Percentiles rank a stretch among this genome's conserved stretches.
Conservation (phyloP, 257 asterid species). For the Oldenlandia corymbosa region DNA sequence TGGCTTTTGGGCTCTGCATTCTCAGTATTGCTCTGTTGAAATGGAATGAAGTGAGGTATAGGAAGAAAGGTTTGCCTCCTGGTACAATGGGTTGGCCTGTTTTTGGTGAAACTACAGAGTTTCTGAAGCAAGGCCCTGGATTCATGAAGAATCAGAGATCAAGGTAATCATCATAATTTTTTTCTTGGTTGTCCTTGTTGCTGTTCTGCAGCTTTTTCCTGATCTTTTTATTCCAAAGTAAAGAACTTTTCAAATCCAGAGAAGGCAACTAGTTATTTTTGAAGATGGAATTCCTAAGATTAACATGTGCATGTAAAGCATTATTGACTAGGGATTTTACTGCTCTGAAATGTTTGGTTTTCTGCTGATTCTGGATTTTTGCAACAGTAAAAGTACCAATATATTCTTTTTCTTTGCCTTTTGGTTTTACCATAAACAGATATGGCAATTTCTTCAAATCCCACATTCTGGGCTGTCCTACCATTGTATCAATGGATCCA, state of each 20-base stretch:
- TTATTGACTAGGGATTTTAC: background rate
- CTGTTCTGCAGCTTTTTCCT: background rate
- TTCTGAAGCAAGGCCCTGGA: conserved; percentile 85
- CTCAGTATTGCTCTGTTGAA: conserved; percentile 59
- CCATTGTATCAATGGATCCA: conserved; percentile 78
- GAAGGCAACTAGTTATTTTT: background rate
- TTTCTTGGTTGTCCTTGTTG: conserved; percentile 7
- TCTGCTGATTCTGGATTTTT: conserved; percentile 1
- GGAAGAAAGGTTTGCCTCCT: conserved; percentile 79
- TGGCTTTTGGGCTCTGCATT: conserved; percentile 61
- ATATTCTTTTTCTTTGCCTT: background rate
- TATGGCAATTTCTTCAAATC: conserved; percentile 75
- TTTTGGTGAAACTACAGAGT: conserved; percentile 95
- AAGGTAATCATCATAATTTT: conserved; percentile 42
- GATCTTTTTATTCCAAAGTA: background rate
- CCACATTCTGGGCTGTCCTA: conserved; percentile 79
- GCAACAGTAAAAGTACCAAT: background rate
- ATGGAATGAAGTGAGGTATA: conserved; percentile 85
- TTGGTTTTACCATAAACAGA: conserved; percentile 27
- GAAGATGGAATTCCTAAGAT: background rate
- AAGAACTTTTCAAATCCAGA: too few relatives aligned
- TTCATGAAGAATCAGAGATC: conserved; percentile 92
- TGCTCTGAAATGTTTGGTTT: background rate
- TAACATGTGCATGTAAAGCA: background rate
- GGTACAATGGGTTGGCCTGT: conserved; percentile 99